Evolutionary conservation across 2,329 filamentous ascomycete genomes (phyloP), one percentile per base, ranked within the genome.

Genomic region (Metarhizium brunneum): DNA sequence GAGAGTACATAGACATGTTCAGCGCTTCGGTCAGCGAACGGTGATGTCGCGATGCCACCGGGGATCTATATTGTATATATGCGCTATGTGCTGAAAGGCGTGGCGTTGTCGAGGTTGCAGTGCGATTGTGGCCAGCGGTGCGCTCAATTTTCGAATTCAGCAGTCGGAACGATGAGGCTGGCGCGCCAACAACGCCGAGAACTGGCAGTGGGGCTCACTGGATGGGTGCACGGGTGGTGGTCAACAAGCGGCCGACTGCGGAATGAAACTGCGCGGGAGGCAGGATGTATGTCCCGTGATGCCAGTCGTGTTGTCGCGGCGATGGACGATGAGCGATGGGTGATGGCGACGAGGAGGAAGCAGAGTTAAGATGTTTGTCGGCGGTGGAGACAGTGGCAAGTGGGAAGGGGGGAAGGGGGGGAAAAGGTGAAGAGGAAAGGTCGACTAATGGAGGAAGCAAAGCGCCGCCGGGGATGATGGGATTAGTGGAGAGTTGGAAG

Each of bases 1-100:
- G 91, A 66, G 88, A 88, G 73, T 96, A 96, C 90, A 96, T 95
- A 55, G 82, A 84, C 82, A 85, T 84, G 52, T 63, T 60, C 53
- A 58, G 53, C 30, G 30, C 13, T 8, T 25, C 4, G 42, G 40
- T 20, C 51, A 38, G 35, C 29, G 35, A 48, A 16, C 20, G 18
- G 6, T 16, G 25, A 30, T 14, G 20, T 48, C 45, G 43, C 25
- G 35, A 47, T 53, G 42, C 18, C 16, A 53, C 3, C 6, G 6
- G 3, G n/a, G 42, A 2, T 16, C 45, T 25, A 4, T 30, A 16
- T 20, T 48, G 1, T 6, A 16, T 48, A 48, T 48, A 30, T 30
- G 8, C n/a, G 42, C n/a, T 20, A 16, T 48, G 20, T 20, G n/a
- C 6, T 30, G 7, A 14, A 29, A 30, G 25, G 25, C 13, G 25